phyloP scores from a whole-genome alignment of 306 rosid genomes.

The Inga leiocalycina region DNA sequence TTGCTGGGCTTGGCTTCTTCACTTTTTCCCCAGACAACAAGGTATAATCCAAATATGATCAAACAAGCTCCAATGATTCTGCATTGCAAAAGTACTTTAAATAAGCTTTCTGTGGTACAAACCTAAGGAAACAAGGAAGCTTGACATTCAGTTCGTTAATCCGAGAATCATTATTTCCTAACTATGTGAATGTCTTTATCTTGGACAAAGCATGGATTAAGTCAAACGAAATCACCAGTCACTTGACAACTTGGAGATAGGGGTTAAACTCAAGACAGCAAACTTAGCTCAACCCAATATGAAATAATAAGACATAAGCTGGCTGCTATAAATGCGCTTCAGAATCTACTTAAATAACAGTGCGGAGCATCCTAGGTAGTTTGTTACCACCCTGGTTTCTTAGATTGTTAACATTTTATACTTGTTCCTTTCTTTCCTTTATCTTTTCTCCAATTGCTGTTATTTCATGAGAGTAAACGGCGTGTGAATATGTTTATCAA shows the following conservation, averaged over 20 bases:
- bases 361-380: neutral
- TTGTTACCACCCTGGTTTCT: neutral
- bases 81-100: slow-evolving; percentile 36
- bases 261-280: neutral
- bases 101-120: slow-evolving; percentile 7
- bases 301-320: neutral
- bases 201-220: neutral
- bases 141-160: neutral
- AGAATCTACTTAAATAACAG: neutral
- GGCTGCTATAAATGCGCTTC: neutral
- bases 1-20: slow-evolving; percentile 47
- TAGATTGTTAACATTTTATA: neutral
- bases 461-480: neutral
- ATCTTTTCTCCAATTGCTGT: neutral
- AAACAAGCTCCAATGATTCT: slow-evolving; percentile 61
- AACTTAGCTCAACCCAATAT: neutral
- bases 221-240: neutral
- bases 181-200: neutral
- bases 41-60: slow-evolving; percentile 52
- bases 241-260: neutral
- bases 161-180: neutral
- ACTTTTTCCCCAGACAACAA: slow-evolving; percentile 68
- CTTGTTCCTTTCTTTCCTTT: neutral
- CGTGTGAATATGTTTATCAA: neutral
- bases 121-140: neutral